Evolutionary conservation across 352 stramenopile genomes (phyloP).

Genomic region (Pseudoperonospora humuli): DNA sequence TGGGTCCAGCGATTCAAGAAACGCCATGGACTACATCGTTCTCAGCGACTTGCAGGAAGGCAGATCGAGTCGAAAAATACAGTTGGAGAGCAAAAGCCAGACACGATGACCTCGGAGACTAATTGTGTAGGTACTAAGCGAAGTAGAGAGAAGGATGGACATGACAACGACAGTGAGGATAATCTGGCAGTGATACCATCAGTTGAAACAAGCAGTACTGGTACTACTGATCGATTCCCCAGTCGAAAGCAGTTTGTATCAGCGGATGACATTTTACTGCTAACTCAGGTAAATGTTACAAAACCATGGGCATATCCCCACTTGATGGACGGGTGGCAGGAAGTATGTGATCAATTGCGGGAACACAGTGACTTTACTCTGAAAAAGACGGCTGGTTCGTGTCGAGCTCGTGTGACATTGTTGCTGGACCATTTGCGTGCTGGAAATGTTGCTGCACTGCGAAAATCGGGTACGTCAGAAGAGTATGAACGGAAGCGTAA

Average conservation of each 20-base stretch:
- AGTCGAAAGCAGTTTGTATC: slow-evolving; percentile 32
- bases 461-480: slow-evolving; percentile 21
- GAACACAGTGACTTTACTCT: slow-evolving; percentile 11
- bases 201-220: background rate
- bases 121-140: background rate
- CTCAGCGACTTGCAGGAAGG: slow-evolving; percentile 4
- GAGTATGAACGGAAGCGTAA: slow-evolving; percentile 25
- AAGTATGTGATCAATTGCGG: slow-evolving; percentile 18
- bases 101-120: background rate
- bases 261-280: slow-evolving; percentile 26
- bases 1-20: slow-evolving; percentile 36
- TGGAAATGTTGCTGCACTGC: slow-evolving; percentile 22
- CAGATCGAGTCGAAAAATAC: background rate
- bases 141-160: background rate
- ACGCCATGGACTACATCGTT: slow-evolving; percentile 29
- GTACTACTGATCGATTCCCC: background rate
- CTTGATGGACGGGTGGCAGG: slow-evolving; percentile 31
- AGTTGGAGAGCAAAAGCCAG: background rate
- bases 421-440: slow-evolving; percentile 25
- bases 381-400: slow-evolving; percentile 31
- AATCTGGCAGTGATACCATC: slow-evolving; percentile 5
- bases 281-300: slow-evolving; percentile 19
- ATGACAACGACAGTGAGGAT: slow-evolving; percentile 1
- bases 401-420: slow-evolving; percentile 22
- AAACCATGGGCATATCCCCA: slow-evolving; percentile 26